These are phyloP conservation scores for Hyaloperonospora arabidopsidis DNA, from an alignment of 352 stramenopile genomes.

Conservation along the genomic window DNA sequence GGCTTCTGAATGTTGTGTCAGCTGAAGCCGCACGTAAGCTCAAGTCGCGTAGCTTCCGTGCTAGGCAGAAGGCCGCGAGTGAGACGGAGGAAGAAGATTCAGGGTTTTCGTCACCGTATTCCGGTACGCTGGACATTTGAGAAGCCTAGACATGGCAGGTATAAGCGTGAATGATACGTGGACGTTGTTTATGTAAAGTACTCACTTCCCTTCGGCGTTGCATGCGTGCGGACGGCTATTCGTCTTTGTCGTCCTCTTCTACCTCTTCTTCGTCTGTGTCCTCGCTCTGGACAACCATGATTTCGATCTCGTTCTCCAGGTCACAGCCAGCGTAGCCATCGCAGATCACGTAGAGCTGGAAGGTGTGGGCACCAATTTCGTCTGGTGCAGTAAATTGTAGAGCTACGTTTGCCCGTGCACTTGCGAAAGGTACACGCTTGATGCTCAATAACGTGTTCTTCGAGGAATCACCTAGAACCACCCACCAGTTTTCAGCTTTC, in stretches of 20 bases:
- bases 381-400: slow-evolving; percentile 95
- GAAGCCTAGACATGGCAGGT: slow-evolving; percentile 10
- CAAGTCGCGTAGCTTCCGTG: slow-evolving; percentile 26
- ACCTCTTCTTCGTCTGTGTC: slow-evolving; percentile 47
- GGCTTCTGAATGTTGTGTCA: slow-evolving; percentile 41
- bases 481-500: slow-evolving; percentile 98
- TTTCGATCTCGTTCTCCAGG: slow-evolving; percentile 91
- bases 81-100: slow-evolving; percentile 41
- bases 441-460: slow-evolving; percentile 95
- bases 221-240: background rate
- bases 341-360: slow-evolving; percentile 98
- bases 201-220: background rate
- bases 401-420: slow-evolving; percentile 65
- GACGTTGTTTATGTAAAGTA: too few relatives aligned
- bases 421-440: slow-evolving; percentile 92
- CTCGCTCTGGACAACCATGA: slow-evolving; percentile 51
- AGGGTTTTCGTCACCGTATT: slow-evolving; percentile 11
- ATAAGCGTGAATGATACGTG: slow-evolving; percentile 26
- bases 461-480: slow-evolving; percentile 93
- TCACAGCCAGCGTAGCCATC: slow-evolving; percentile 98
- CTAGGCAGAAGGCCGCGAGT: slow-evolving; percentile 21
- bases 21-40: slow-evolving; percentile 49
- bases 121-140: slow-evolving; percentile 9
- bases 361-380: slow-evolving; percentile 88
- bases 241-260: slow-evolving; percentile 27